phyloP scores from a whole-genome alignment of 2,329 filamentous ascomycete genomes.

The Clarireedia hainanense region DNA sequence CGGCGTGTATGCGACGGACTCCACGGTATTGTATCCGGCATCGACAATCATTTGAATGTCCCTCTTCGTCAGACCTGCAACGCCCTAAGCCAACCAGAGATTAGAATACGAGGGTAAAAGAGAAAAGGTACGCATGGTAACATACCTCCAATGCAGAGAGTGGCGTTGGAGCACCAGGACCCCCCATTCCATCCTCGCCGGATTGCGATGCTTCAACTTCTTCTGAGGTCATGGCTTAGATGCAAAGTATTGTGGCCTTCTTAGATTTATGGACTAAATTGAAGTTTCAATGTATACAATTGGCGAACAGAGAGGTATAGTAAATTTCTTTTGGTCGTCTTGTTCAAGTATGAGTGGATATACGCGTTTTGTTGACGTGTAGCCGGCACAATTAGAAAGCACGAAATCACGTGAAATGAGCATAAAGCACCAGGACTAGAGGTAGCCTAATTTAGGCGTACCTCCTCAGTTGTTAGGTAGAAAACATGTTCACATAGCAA shows the following conservation, averaged over 20 bases:
- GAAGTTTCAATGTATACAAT: too few relatives aligned
- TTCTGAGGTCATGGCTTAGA: conserved; percentile 24
- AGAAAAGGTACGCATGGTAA: background rate
- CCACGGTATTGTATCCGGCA: conserved; percentile 90
- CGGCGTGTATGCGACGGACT: conserved; percentile 88
- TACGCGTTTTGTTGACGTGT: conserved; percentile 4
- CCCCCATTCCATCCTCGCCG: conserved; percentile 67
- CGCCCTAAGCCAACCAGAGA: conserved; percentile 48
- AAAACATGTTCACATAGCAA: too few relatives aligned
- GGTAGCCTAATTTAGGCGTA: background rate
- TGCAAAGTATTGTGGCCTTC: too few relatives aligned
- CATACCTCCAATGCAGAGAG: conserved; percentile 75
- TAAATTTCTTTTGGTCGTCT: background rate
- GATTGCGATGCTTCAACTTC: conserved; percentile 57
- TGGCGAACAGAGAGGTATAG: background rate
- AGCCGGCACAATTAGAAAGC: conserved; percentile 1
- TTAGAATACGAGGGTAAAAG: background rate
- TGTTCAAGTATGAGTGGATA: background rate
- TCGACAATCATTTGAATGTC: conserved; percentile 92
- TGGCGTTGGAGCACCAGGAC: conserved; percentile 89
- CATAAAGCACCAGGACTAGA: background rate
- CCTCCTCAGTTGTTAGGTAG: too few relatives aligned
- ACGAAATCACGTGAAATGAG: conserved; percentile 4
- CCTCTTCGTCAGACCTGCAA: conserved; percentile 83
- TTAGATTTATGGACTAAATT: too few relatives aligned